Conservation (phyloP, 116 monocot species). For the Iris pallida region DNA sequence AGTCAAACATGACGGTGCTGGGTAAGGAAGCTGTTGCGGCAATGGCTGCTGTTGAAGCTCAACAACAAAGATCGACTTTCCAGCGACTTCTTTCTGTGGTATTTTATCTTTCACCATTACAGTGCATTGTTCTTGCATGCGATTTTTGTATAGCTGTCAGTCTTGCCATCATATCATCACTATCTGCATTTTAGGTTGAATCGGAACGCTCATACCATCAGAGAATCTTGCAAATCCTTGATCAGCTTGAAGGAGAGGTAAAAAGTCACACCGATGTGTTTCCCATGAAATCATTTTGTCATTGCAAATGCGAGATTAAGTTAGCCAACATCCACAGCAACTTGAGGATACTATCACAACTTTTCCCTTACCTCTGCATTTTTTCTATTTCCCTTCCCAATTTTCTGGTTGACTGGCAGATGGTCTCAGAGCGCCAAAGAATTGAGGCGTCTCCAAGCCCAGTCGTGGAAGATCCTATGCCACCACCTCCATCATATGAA, state of each 20-base stretch:
- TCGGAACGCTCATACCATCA: constrained; percentile 89
- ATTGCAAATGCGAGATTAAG: not conserved
- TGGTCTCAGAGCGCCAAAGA: constrained; percentile 85
- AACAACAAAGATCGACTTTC: constrained; percentile 87
- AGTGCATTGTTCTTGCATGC: not conserved
- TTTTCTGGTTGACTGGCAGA: constrained; percentile 30
- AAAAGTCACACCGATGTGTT: not conserved
- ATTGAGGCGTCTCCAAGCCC: constrained; percentile 78
- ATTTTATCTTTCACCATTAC: constrained; percentile 5
- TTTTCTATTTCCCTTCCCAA: too few relatives aligned
- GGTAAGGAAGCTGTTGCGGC: constrained; percentile 89
- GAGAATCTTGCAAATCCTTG: constrained; percentile 73
- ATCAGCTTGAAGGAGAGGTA: constrained; percentile 90
- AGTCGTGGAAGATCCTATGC: constrained; percentile 40
- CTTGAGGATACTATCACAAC: too few relatives aligned
- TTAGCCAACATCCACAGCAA: too few relatives aligned
- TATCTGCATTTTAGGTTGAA: constrained; percentile 52
- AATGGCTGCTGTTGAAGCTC: constrained; percentile 91
- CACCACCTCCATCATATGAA: constrained; percentile 92
- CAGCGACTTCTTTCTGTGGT: constrained; percentile 95
- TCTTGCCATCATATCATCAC: constrained; percentile 1
- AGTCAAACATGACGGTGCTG: constrained; percentile 76
- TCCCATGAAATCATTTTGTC: not conserved
- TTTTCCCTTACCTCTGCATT: too few relatives aligned
- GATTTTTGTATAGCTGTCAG: not conserved